These are phyloP conservation scores for Serendipita sp. DNA, from an alignment of 768 basidiomycete genomes.

Conservation along the genomic window DNA sequence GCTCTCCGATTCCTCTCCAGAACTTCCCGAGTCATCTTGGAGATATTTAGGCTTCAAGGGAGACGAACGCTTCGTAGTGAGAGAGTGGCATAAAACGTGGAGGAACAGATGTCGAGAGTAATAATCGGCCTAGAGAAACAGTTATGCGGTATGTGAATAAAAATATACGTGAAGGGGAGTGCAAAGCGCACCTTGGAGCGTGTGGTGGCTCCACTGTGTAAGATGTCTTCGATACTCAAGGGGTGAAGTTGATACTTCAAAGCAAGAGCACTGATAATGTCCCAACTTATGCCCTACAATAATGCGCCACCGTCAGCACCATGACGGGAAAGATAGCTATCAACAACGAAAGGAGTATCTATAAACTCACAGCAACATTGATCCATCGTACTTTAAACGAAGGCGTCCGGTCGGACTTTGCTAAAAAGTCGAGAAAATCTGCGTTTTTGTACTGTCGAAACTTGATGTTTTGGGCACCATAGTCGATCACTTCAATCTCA, in stretches of 20 bases:
- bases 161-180: slow-evolving; percentile 9
- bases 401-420: slow-evolving; percentile 29
- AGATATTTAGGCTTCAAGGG: slow-evolving; percentile 9
- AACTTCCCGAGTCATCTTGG: neutral
- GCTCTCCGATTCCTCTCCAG: neutral
- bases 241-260: slow-evolving; percentile 32
- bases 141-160: neutral
- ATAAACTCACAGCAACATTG: slow-evolving; percentile 31
- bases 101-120: slow-evolving; percentile 57
- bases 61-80: slow-evolving; percentile 16
- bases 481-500: slow-evolving; percentile 51
- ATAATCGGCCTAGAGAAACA: slow-evolving; percentile 39
- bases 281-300: slow-evolving; percentile 46
- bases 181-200: slow-evolving; percentile 15
- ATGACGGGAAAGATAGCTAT: neutral
- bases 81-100: slow-evolving; percentile 47
- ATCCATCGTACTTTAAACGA: slow-evolving; percentile 67
- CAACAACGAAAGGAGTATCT: neutral
- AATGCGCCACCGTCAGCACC: no score
- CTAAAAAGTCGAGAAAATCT: slow-evolving; percentile 44
- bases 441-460: slow-evolving; percentile 42
- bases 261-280: slow-evolving; percentile 52
- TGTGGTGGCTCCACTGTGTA: slow-evolving; percentile 14
- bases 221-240: slow-evolving; percentile 17
- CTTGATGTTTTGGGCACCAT: slow-evolving; percentile 39